Base-by-base conservation (phyloP, 2,329 filamentous ascomycete species). In the Xylariaceae sp. region DNA sequence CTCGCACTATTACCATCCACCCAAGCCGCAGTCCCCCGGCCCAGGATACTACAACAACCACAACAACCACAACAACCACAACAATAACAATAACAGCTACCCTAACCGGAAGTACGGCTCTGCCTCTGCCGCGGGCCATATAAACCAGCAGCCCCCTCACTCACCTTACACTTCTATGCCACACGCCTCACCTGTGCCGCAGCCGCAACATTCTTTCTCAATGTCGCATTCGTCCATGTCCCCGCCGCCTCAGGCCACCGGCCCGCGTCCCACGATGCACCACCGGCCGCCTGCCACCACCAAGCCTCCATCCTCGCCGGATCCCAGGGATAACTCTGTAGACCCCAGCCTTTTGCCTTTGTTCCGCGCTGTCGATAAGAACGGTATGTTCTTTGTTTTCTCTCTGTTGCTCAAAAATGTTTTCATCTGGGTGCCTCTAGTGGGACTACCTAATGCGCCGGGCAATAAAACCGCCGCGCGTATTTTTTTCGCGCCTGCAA, bases 311-410 rank as follows among this genome's bases (percentile, higher is more conserved):
- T 83, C 85, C 65, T 85, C 86, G 66, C 82, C 90, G 62, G 76
- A 82, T 64, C 77, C 79, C 69, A 73, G 78, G 66, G 69, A 80
- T 34, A 73, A 73, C 50, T 77, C 77, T 52, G 82, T 86, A 55
- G 88, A 92, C 70, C 82, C 87, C n/a, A 87, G 85, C 0, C 81
- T 99, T 15, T 85, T 91, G 73, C 89, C 89, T 3, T 80, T 97
- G 30, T 99, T 97, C 77, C 83, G 89, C 61, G 91, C 92, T 1
- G 93, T 97, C 11, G 95, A 99, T 76, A 92, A 90, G 71, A 83
- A 90, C 74, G 82, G 89, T 89, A 77, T 67, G 78, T 75, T 49
- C 11, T 6, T 7, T 54, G 13, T 13, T 54, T 45, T 56, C n/a
- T 49, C 23, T 9, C 11, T 8, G 10, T 55, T 10, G 15, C 8